phyloP scores from a whole-genome alignment of 768 basidiomycete genomes.

The Inosperma sp. region DNA sequence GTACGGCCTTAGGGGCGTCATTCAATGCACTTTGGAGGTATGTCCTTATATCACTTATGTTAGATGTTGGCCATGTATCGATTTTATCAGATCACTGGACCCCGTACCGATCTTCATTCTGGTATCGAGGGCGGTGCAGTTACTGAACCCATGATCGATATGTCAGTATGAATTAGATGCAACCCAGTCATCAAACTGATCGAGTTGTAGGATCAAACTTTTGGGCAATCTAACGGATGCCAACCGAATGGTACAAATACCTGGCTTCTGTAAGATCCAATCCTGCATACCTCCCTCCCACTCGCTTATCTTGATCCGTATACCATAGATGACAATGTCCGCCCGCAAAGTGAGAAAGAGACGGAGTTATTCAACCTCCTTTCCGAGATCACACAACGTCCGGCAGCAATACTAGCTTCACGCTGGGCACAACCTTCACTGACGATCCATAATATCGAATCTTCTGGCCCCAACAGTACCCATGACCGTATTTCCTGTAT shows the following conservation, averaged over 20 bases:
- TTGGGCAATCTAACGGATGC: conserved; percentile 65
- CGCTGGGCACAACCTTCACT: conserved; percentile 90
- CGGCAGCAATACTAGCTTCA: conserved; percentile 64
- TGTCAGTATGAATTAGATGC: conserved; percentile 43
- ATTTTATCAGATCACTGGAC: conserved; percentile 54
- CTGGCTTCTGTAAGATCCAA: conserved; percentile 86
- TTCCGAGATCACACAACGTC: conserved; percentile 60
- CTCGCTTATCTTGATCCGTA: background rate
- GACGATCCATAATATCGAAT: conserved; percentile 80
- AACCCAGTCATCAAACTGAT: background rate
- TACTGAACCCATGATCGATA: conserved; percentile 89
- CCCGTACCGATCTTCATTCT: conserved; percentile 81
- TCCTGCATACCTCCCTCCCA: no score
- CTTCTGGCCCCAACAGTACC: conserved; percentile 77
- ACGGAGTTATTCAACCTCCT: conserved; percentile 62
- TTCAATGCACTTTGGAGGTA: conserved; percentile 80
- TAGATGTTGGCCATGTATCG: background rate
- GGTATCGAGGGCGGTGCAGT: conserved; percentile 91
- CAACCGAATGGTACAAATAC: conserved; percentile 59
- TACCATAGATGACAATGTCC: conserved; percentile 67
- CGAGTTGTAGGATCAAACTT: conserved; percentile 59
- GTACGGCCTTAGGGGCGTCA: conserved; percentile 90
- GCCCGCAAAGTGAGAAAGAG: conserved; percentile 64
- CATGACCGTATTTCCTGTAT: conserved; percentile 3
- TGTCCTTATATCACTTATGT: conserved; percentile 2